Base-by-base conservation (phyloP, 2,329 filamentous ascomycete species). In the Cladosporium sphaerospermum region DNA sequence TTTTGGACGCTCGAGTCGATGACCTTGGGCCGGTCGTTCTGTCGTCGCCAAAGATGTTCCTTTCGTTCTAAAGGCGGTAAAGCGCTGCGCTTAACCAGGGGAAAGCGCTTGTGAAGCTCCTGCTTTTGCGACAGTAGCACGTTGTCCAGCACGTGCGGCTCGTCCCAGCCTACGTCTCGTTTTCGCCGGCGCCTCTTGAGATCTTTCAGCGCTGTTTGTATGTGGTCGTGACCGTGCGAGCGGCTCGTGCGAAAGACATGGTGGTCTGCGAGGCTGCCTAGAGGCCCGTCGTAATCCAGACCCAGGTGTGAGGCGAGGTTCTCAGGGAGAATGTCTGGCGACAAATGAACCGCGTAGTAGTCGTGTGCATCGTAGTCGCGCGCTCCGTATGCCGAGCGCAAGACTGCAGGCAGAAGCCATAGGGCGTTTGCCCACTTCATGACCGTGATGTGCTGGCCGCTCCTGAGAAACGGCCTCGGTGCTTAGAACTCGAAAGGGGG, bases 281-380 rank as follows among this genome's bases (percentile, higher is more conserved):
- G 78, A 44, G 81, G 81, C 36, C 92, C 92, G 63, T 96, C 88
- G 69, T 96, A 85, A 42, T 80, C 77, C 45, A 96, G 76, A 16
- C 88, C 89, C 8, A 99, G 75, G 18, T 82, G 78, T 43, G 75
- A 73, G 28, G 90, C 90, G 58, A 96, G 77, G 39, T 85, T 77
- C 19, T 79, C 72, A 13, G 90, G 89, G 11, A 82, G 77, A 6
- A 80, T 76, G 36, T 79, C 75, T 10, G 80, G 73, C 55, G 86
- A 81, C 64, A 99, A 80, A 60, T 96, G 88, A 44, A 99, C 78
- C 59, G 95, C 90, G 69, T 97, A 96, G 73, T 95, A 97, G 71
- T 99, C 92, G 71, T 90, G 83, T 37, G 80, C 78, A 46, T 86
- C 80, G 75, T 95, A 88, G 53, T 69, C 61, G 40, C 65, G 60